Base-by-base conservation (phyloP, 495 filamentous ascomycete genomes). In the Penicillium bialowiezense region DNA sequence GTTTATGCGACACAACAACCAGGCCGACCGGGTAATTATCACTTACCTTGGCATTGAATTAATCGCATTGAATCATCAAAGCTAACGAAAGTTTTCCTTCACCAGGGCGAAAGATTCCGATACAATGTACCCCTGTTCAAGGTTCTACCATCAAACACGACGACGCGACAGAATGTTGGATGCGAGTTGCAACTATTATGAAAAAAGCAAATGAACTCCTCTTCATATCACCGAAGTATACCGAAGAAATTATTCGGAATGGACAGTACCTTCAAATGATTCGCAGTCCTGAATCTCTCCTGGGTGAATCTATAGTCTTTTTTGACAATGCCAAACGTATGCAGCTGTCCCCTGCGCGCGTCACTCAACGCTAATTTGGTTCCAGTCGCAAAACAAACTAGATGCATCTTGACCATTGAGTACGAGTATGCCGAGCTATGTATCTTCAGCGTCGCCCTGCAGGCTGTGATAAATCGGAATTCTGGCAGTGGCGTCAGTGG, bases 381-480 rank as follows among this genome's bases (percentile, higher is more conserved):
- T 3, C 29, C 39, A 74, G 69, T 91, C 49, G 86, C 87, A 2
- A 75, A 71, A 3, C 85, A 84, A 53, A 84, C 88, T 48, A 77
- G 80, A 23, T 77, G 84, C 49, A 88, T 93, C 38, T 72, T 93
- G 2, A 80, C 79, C 7, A 89, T 93, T 40, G 89, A 89, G 59
- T 87, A 85, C 45, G 82, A 87, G 44, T 86, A 88, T 52, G 82
- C 86, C n/a, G 73, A 44, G 10, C 35, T 90, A 41, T 91, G 90
- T 63, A 72, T 90, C 68, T 90, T 91, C 58, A 88, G 86, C 8
- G 71, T 93, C 8, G 85, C 86, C 0, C 69, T 92, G 18, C 89
- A 93, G 69, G 89, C 89, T 5, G 86, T 91, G 14, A 81, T 91
- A 17, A 88, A 91, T 62, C 75, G 88, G 31, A 90, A 85, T 63